A percentile compares a stretch with the other conserved stretches of the same genome.
Conservation (phyloP, 129 eudicot species). For the Pulicaria dysenterica region DNA sequence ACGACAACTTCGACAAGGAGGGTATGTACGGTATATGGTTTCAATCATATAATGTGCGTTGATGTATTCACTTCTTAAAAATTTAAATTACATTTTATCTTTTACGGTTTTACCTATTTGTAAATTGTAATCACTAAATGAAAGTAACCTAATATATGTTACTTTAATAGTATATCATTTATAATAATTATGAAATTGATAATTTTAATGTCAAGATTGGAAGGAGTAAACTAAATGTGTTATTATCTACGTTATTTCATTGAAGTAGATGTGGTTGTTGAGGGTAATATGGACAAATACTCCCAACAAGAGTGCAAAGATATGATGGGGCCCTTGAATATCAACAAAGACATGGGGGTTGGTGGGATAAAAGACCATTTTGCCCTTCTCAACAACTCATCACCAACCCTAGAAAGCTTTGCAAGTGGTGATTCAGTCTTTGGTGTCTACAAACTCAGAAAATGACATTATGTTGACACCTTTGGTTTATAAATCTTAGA, state of each 20-base stretch:
- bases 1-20: too few species aligned
- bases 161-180: too few species aligned
- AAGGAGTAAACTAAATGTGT: neutral
- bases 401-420: too few species aligned
- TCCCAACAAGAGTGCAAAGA: slow-evolving; percentile 1
- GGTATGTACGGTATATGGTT: too few species aligned
- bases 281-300: slow-evolving; percentile 25
- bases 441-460: slow-evolving; percentile 3
- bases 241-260: neutral
- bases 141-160: too few species aligned
- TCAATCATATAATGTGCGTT: too few species aligned
- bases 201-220: neutral
- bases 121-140: too few species aligned
- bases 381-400: slow-evolving; percentile 27
- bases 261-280: neutral
- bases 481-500: neutral
- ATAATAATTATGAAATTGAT: too few species aligned
- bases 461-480: slow-evolving; percentile 28
- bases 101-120: too few species aligned
- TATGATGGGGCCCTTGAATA: neutral
- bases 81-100: too few species aligned
- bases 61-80: too few species aligned
- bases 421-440: too few species aligned
- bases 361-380: slow-evolving; percentile 25
- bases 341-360: slow-evolving; percentile 19